Percentiles rank a stretch among this genome's conserved stretches.
These are phyloP conservation scores for Odontarrhena argentea DNA, from an alignment of 345 rosid genomes.

Conservation along the genomic window DNA sequence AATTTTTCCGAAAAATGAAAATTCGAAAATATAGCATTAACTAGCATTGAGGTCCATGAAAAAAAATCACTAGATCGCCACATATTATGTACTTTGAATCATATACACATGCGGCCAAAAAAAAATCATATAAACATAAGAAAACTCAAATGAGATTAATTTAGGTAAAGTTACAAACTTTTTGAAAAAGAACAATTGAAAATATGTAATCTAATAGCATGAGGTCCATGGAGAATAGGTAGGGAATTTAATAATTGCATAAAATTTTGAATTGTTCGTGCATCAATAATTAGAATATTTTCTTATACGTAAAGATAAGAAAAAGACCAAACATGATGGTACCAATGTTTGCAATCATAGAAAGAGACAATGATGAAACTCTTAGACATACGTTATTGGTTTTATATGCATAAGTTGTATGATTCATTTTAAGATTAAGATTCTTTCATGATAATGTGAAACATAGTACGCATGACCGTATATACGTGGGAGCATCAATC, in stretches of 20 bases:
- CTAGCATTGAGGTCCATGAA: too few species aligned
- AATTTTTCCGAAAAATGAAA: too few species aligned
- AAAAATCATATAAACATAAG: too few species aligned
- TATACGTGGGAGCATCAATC: constrained; percentile 14
- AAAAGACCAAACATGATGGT: constrained; percentile 26
- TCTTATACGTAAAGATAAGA: constrained; percentile 21
- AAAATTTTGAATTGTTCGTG: constrained; percentile 35
- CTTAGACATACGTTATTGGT: constrained; percentile 23
- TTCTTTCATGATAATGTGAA: constrained; percentile 28
- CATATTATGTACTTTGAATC: too few species aligned
- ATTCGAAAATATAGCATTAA: too few species aligned
- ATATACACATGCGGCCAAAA: too few species aligned
- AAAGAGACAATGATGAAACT: constrained; percentile 24
- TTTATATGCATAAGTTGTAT: constrained; percentile 2
- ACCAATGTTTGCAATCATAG: constrained; percentile 25
- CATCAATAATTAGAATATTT: constrained; percentile 26
- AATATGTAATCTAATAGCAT: constrained; percentile 20
- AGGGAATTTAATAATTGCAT: constrained; percentile 29
- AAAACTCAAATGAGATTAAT: neutral
- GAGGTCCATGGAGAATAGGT: constrained; percentile 27
- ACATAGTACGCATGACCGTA: constrained; percentile 37
- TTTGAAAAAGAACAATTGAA: neutral
- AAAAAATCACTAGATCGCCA: too few species aligned
- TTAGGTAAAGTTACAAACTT: neutral
- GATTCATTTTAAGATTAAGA: constrained; percentile 26